phyloP scores from a whole-genome alignment of 2,329 filamentous ascomycete species.

The Falciphora oryzae region DNA sequence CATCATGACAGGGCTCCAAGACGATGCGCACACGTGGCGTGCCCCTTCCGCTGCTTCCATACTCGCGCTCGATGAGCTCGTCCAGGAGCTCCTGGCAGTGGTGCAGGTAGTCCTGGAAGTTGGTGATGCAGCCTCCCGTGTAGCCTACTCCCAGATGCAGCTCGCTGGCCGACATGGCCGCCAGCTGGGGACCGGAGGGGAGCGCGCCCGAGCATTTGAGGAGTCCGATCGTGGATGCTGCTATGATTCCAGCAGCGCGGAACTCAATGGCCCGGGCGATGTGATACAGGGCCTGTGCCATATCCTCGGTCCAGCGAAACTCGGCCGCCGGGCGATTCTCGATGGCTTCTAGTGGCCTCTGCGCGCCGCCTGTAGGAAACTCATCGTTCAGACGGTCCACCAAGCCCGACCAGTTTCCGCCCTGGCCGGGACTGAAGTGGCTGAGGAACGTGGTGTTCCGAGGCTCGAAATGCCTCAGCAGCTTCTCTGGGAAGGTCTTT shows the following conservation, averaged over 20 bases:
- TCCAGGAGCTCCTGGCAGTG: conserved; percentile 68
- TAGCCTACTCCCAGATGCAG: conserved; percentile 69
- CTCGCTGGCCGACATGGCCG: conserved; percentile 15
- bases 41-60: conserved; percentile 17
- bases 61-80: conserved; percentile 37
- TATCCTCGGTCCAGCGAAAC: conserved; percentile 58
- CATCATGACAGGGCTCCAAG: conserved; percentile 53
- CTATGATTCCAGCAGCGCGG: conserved; percentile 68
- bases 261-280: conserved; percentile 66
- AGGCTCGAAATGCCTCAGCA: conserved; percentile 51
- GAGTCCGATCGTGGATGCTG: conserved; percentile 65
- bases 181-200: conserved; percentile 22
- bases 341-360: neutral
- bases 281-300: conserved; percentile 54
- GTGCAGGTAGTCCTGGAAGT: conserved; percentile 67
- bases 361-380: conserved; percentile 37
- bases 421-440: conserved; percentile 54
- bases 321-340: conserved; percentile 19
- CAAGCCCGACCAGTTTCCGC: conserved; percentile 26
- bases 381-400: conserved; percentile 42
- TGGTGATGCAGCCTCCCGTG: conserved; percentile 74
- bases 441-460: conserved; percentile 70
- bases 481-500: conserved; percentile 45
- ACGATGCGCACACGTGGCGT: conserved; percentile 36
- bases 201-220: conserved; percentile 66